Base-by-base conservation (phyloP, 352 stramenopile species). In the Thraustochytrium sp. region DNA sequence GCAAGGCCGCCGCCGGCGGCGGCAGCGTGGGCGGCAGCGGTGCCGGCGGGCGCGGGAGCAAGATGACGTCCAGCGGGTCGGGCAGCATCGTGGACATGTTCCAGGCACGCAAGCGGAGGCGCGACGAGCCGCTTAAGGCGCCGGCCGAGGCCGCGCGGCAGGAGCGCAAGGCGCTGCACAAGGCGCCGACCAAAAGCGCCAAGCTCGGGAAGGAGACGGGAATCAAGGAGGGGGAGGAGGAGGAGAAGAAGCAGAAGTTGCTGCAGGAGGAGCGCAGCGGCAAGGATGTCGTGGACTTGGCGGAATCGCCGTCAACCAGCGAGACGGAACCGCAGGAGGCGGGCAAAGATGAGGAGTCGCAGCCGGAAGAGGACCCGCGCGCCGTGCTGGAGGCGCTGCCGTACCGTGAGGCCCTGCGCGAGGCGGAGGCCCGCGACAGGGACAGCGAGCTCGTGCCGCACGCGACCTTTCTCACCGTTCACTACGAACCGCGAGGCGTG, bases 401-500 rank as follows among this genome's bases (percentile, higher is more conserved):
- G 44, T 80, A 80, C 51, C 48, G 68, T 26, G 23, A 44, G 34
- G 42, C 21, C 4, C 68, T 80, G 3, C 9, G 38, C 9, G 53
- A 29, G 9, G 21, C 36, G 5, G 68, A 80, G 49, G 36, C 4
- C 4, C 18, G 3, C 0, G 68, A 80, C 23, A n/a, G 37, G 13
- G 31, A 26, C 23, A 11, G 34, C 18, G 68, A 51, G 5, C 8
- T 38, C 5, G 18, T 65, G 51, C 68, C 68, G 23, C 26, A 72
- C 31, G 42, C 68, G 11, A 80, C 40, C 16, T 80, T 37, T 26
- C 4, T 26, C n/a, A 80, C 68, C 31, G 68, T 80, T n/a, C 68
- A 80, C 42, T 80, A 80, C 42, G 68, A 80, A 44, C 68, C 68
- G 23, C 68, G 51, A 11, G 68, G 68, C 37, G 68, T 80, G 16